Conservation (phyloP, 2,329 filamentous ascomycete genomes). For the Aspergillus transmontanensis region DNA sequence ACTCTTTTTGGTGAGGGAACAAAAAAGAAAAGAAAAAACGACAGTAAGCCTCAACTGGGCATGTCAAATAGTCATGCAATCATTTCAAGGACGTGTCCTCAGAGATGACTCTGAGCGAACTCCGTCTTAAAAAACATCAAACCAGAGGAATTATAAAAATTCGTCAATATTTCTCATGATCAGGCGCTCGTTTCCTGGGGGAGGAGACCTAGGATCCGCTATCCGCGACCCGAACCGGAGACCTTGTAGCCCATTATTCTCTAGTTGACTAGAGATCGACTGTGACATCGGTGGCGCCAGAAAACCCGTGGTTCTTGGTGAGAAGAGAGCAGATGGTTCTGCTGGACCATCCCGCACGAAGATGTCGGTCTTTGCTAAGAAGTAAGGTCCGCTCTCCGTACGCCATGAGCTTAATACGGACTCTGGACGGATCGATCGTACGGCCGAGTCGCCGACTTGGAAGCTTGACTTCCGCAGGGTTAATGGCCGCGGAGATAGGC, state of each 20-base stretch:
- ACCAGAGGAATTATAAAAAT: slow-evolving; percentile 39
- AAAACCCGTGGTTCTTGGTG: slow-evolving; percentile 48
- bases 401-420: slow-evolving; percentile 21
- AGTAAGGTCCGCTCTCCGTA: slow-evolving; percentile 28
- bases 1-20: neutral
- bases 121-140: slow-evolving; percentile 13
- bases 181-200: slow-evolving; percentile 39
- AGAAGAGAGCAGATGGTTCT: slow-evolving; percentile 42
- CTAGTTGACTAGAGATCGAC: slow-evolving; percentile 33
- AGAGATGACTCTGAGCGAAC: slow-evolving; percentile 4
- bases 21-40: slow-evolving; percentile 10
- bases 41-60: slow-evolving; percentile 23
- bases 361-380: slow-evolving; percentile 38
- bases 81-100: slow-evolving; percentile 26
- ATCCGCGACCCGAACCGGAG: slow-evolving; percentile 24
- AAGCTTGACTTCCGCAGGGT: slow-evolving; percentile 37
- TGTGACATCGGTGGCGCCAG: slow-evolving; percentile 40
- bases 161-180: slow-evolving; percentile 51
- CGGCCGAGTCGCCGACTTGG: slow-evolving; percentile 10
- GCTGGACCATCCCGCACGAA: slow-evolving; percentile 42
- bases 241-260: slow-evolving; percentile 13
- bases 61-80: slow-evolving; percentile 31
- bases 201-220: slow-evolving; percentile 45
- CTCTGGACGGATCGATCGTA: slow-evolving; percentile 22
- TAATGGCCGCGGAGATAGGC: slow-evolving; percentile 39